A percentile compares a stretch with the other conserved stretches of the same genome.
These are phyloP conservation scores for Croton laevigatus DNA, from an alignment of 441 rosid species.

Conservation along the genomic window DNA sequence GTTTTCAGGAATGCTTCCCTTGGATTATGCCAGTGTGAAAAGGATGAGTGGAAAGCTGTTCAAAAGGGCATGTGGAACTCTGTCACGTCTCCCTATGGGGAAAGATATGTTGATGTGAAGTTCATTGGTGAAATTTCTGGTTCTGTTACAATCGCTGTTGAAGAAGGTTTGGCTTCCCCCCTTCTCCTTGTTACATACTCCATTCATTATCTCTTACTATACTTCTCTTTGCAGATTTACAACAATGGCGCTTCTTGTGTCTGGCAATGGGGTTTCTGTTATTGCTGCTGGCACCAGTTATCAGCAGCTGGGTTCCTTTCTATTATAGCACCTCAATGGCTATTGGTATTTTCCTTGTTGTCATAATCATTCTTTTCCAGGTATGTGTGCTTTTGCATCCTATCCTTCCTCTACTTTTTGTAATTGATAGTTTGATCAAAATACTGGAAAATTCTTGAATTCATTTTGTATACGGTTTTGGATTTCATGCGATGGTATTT, in stretches of 20 bases:
- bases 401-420: background rate
- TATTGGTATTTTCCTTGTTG: slow-evolving; percentile 81
- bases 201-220: slow-evolving; percentile 3
- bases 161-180: slow-evolving; percentile 49
- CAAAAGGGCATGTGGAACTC: slow-evolving; percentile 62
- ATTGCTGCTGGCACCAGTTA: slow-evolving; percentile 68
- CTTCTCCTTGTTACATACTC: slow-evolving; percentile 7
- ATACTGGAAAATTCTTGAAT: background rate
- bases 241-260: slow-evolving; percentile 77
- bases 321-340: slow-evolving; percentile 95
- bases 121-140: slow-evolving; percentile 46
- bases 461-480: background rate
- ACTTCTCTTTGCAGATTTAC: slow-evolving; percentile 51
- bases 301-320: slow-evolving; percentile 93
- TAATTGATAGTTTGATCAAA: background rate
- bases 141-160: slow-evolving; percentile 43
- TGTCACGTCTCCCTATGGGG: slow-evolving; percentile 71
- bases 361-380: slow-evolving; percentile 80
- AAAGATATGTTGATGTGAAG: slow-evolving; percentile 71
- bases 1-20: slow-evolving; percentile 72
- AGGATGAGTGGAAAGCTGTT: slow-evolving; percentile 65
- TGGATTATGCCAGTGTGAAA: slow-evolving; percentile 62
- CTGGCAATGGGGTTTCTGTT: slow-evolving; percentile 59
- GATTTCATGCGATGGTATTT: background rate
- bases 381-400: slow-evolving; percentile 31